Base-by-base conservation (phyloP, 2,329 filamentous ascomycete genomes). In the Metarhizium album region DNA sequence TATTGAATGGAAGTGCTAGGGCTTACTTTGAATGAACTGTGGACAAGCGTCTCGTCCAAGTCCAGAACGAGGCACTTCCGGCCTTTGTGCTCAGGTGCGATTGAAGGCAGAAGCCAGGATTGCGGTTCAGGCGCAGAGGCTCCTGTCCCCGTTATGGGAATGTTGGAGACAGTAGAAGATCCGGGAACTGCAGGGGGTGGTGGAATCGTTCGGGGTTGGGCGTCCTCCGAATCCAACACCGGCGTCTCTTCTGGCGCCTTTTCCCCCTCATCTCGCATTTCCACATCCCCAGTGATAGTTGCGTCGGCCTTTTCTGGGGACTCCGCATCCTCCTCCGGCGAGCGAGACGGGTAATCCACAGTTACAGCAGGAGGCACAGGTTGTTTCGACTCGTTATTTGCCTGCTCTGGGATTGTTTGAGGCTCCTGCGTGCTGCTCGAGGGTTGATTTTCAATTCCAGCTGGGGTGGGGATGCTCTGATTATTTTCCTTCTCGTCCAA, bases 21-120 rank as follows among this genome's bases (percentile, higher is more conserved):
- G 20, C 40, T 49, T 13, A 55, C 91, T 80, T 98, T 98, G 72
- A 98, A 98, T 59, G 93, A 97, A 68, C 93, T 97, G 72, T 98
- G 93, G 23, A 98, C 93, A 48, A 98, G 72, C 1, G 93, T 98
- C 69, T 98, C 93, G 59, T 98, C 93, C 54, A 98, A 74, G 72
- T 98, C 93, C 45, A 98, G 77, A 18, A 98, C 91, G 40, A 98
- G 73, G 61, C 93, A 98, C 69, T 98, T 98, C 64, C 87, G 84
- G 27, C 90, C 89, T 67, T 86, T 83, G 60, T 93, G 82, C 59
- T 87, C 84, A 24, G 88, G 84, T 40, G 83, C 76, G 57, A 91
- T 79, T 1, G 90, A 84, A n/a, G 90, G 90, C 50, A 98, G 72
- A 35, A 98, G 74, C 70, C 79, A 88, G 61, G 84, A 83, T 70